Evolutionary conservation across 2,329 filamentous ascomycete species (phyloP).

Genomic region (Botrytis medusae): DNA sequence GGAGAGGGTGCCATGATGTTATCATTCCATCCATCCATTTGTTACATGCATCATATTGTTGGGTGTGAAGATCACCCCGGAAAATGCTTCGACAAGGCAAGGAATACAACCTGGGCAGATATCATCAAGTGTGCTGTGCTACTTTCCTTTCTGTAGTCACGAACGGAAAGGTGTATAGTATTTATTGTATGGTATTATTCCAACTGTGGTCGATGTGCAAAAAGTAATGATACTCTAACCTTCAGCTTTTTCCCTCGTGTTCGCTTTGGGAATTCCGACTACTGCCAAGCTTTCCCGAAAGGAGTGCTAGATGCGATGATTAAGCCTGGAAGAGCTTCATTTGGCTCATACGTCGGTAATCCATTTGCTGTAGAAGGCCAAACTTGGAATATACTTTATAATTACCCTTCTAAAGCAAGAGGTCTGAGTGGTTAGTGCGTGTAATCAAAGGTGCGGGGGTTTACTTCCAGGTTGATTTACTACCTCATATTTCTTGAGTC

Average conservation of each 20-base stretch:
- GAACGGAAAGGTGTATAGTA: background rate
- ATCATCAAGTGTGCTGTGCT: background rate
- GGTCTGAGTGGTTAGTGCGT: slow-evolving; percentile 16
- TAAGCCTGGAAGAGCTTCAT: background rate
- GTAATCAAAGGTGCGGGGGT: slow-evolving; percentile 1
- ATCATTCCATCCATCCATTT: background rate
- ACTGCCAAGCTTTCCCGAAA: background rate
- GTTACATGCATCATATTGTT: background rate
- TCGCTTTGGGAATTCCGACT: background rate
- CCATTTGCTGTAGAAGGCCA: slow-evolving; percentile 10
- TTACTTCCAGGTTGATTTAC: slow-evolving; percentile 15
- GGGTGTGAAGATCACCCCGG: slow-evolving; percentile 8
- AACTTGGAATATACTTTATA: slow-evolving; percentile 3
- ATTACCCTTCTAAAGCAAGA: slow-evolving; percentile 1
- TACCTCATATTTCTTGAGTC: slow-evolving; percentile 15
- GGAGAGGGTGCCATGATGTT: background rate
- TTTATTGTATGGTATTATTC: background rate
- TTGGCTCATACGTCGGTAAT: slow-evolving; percentile 1
- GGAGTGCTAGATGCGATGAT: slow-evolving; percentile 8
- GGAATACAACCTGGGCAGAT: background rate
- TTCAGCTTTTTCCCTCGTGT: slow-evolving; percentile 12
- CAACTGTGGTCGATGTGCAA: background rate
- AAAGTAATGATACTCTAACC: slow-evolving; percentile 13
- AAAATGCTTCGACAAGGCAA: slow-evolving; percentile 8
- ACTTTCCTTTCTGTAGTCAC: background rate